phyloP scores from a whole-genome alignment of 2,329 filamentous ascomycete genomes.

The Endothia cerciana region DNA sequence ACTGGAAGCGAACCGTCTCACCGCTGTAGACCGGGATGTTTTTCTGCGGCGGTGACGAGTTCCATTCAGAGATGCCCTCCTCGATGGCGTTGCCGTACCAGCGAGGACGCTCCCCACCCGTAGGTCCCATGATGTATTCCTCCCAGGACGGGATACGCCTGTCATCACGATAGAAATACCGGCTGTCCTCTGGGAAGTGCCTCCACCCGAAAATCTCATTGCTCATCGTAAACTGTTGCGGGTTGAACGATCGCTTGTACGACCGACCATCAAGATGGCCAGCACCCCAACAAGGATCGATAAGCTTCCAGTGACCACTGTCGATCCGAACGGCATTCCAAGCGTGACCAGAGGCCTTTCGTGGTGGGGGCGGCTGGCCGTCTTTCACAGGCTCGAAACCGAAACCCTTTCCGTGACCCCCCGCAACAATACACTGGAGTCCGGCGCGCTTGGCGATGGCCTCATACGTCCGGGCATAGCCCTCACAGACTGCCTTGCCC shows the following conservation, averaged over 20 bases:
- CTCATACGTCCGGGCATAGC: conserved; percentile 83
- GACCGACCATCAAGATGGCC: conserved; percentile 64
- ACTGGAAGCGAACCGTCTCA: conserved; percentile 73
- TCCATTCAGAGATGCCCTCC: conserved; percentile 59
- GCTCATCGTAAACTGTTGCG: conserved; percentile 59
- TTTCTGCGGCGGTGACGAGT: conserved; percentile 63
- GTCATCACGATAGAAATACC: conserved; percentile 75
- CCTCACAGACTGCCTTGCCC: conserved; percentile 87
- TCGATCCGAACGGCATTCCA: conserved; percentile 95
- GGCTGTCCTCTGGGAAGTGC: conserved; percentile 75
- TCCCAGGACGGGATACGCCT: conserved; percentile 74
- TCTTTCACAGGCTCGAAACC: conserved; percentile 67
- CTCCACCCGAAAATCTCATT: conserved; percentile 82
- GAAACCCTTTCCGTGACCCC: conserved; percentile 85
- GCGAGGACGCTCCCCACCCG: conserved; percentile 51
- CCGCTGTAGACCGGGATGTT: conserved; percentile 63
- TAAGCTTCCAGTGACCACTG: conserved; percentile 83
- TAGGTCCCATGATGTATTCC: conserved; percentile 73
- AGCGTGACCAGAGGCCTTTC: conserved; percentile 70
- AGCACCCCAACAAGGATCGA: conserved; percentile 93
- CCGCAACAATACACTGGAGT: conserved; percentile 74
- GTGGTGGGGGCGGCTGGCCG: conserved; percentile 68
- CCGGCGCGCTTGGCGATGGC: conserved; percentile 79
- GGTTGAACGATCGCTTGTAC: conserved; percentile 72
- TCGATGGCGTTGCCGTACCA: conserved; percentile 49